Evolutionary conservation across 2,329 filamentous ascomycete species (phyloP).

Genomic region (Aspergillus sergii): DNA sequence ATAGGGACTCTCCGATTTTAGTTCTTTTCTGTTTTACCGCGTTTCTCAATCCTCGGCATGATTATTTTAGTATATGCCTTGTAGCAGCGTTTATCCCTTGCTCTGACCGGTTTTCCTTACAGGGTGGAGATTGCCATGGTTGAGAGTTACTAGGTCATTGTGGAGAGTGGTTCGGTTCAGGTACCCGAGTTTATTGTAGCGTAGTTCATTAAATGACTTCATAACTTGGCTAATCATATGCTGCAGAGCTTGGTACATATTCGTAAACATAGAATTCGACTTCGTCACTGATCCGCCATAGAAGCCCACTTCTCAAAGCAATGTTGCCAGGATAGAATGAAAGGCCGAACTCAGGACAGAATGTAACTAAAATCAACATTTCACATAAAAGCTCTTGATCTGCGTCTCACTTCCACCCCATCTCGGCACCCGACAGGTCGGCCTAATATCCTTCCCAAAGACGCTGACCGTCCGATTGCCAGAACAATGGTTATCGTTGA

Average conservation of each 20-base stretch:
- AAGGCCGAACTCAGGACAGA: not conserved
- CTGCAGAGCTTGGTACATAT: not conserved
- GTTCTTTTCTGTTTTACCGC: too few species aligned
- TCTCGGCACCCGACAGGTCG: not conserved
- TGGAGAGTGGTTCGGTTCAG: too few species aligned
- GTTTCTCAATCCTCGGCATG: too few species aligned
- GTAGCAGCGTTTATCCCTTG: not conserved
- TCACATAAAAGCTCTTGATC: conserved; percentile 7
- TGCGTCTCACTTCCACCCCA: not conserved
- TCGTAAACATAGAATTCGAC: not conserved
- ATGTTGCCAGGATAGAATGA: not conserved
- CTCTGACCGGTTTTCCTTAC: not conserved
- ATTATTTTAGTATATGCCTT: not conserved
- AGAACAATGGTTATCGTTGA: conserved; percentile 6
- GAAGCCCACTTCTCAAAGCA: not conserved
- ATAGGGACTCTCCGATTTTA: too few species aligned
- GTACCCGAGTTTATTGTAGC: not conserved
- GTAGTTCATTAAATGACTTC: not conserved
- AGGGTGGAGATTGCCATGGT: not conserved
- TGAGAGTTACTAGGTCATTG: too few species aligned
- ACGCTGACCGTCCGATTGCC: conserved; percentile 1
- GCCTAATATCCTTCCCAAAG: not conserved
- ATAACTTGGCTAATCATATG: not conserved
- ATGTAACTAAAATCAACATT: not conserved
- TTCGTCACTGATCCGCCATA: not conserved